Conservation (phyloP, 1,284 basidiomycete species). For the Boletellus sp. region DNA sequence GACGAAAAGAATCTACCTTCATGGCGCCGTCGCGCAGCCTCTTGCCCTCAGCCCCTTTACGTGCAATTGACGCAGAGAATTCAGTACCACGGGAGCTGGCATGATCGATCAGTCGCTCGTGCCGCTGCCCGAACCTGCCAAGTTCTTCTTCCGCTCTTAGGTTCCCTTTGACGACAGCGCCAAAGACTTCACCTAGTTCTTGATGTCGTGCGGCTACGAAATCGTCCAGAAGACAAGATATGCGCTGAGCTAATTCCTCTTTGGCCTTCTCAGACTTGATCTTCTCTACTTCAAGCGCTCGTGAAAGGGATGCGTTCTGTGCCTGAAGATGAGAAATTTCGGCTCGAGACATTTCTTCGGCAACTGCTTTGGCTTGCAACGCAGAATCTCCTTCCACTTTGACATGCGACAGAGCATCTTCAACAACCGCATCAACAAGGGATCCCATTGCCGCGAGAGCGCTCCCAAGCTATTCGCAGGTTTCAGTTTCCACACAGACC, state of each 20-base stretch:
- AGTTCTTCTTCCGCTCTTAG: slow-evolving; percentile 50
- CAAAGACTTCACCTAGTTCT: slow-evolving; percentile 60
- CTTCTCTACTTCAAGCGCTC: slow-evolving; percentile 66
- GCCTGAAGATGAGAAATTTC: slow-evolving; percentile 66
- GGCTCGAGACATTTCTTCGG: slow-evolving; percentile 48
- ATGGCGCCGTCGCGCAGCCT: slow-evolving; percentile 53
- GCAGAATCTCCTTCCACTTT: slow-evolving; percentile 52
- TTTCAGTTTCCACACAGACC: not conserved
- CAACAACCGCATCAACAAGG: slow-evolving; percentile 58
- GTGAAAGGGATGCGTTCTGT: slow-evolving; percentile 69
- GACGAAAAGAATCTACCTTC: slow-evolving; percentile 45
- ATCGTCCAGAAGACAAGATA: slow-evolving; percentile 67
- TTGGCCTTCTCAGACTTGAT: slow-evolving; percentile 62
- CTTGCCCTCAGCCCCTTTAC: slow-evolving; percentile 49
- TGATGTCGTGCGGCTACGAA: slow-evolving; percentile 70
- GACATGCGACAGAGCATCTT: slow-evolving; percentile 57
- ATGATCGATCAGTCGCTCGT: slow-evolving; percentile 44
- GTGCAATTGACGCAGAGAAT: slow-evolving; percentile 42
- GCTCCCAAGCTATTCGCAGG: slow-evolving; percentile 44
- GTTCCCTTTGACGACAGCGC: slow-evolving; percentile 54
- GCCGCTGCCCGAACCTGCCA: slow-evolving; percentile 44
- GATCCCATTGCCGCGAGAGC: slow-evolving; percentile 49
- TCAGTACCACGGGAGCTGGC: slow-evolving; percentile 41
- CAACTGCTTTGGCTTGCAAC: slow-evolving; percentile 47
- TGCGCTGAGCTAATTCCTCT: slow-evolving; percentile 66